Base-by-base conservation (phyloP, 768 basidiomycete genomes). In the Trametes cinnabarina region DNA sequence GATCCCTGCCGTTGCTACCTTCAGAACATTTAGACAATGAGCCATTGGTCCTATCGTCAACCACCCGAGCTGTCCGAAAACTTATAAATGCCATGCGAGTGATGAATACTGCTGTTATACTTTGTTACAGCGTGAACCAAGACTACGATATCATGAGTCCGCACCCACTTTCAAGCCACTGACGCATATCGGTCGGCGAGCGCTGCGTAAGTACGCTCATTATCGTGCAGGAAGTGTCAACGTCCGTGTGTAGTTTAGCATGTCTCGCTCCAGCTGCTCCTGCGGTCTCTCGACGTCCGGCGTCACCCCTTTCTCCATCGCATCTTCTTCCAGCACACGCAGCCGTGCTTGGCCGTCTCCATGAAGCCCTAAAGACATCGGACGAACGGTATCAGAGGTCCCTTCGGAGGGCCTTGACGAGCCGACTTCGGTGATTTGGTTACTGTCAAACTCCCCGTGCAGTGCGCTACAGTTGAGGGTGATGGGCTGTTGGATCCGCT, bases 381-480 rank as follows among this genome's bases (percentile, higher is more conserved):
- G 30, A 6, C 12, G 30, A 0, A 32, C 12, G 28, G 12, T 17
- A 3, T 41, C 39, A 4, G 23, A 46, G 23, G 44, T 22, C 23
- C 19, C 3, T 4, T 19, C 40, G n/a, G n/a, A 15, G n/a, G 50
- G 40, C 2, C 9, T 9, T 1, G 26, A 30, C 12, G 14, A 37
- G 51, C 30, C 12, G 40, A 15, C 30, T 41, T 25, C 28, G 23
- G 23, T 26, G 0, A 2, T 46, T 15, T 17, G 44, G 23, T 14
- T 46, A 43, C 43, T 46, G 28, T 35, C 32, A 12, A 9, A 49
- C n/a, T 22, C 32, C 32, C 11, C 32, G 43, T 54, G 22, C 20
- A 54, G 43, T 26, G 37, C 41, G 52, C 52, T 54, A 43, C 34
- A 54, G 52, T 54, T 54, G 43, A 54, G 17, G 14, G 52, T 34